Conservation (phyloP, 2,329 filamentous ascomycete genomes). For the Pseudogymnoascus sp. region DNA sequence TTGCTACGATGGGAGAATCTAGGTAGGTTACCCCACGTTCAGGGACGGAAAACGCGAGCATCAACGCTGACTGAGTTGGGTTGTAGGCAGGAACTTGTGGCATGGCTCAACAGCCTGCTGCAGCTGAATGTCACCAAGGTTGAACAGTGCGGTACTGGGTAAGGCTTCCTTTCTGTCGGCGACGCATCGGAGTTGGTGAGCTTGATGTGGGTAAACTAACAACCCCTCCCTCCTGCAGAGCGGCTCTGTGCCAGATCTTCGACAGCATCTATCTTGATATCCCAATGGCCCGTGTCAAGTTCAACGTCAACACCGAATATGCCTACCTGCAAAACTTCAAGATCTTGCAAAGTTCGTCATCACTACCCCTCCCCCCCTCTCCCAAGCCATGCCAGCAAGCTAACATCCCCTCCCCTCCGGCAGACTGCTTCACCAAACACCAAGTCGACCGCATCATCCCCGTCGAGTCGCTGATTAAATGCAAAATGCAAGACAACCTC, state of each 20-base stretch:
- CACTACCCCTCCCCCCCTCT: slow-evolving; percentile 11
- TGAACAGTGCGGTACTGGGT: slow-evolving; percentile 98
- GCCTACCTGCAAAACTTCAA: slow-evolving; percentile 99
- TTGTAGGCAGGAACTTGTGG: slow-evolving; percentile 82
- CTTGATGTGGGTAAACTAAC: slow-evolving; percentile 15
- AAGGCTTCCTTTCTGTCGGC: slow-evolving; percentile 31
- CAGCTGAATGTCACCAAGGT: slow-evolving; percentile 98
- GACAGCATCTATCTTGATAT: slow-evolving; percentile 97
- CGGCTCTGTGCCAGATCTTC: slow-evolving; percentile 92
- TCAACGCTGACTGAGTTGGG: slow-evolving; percentile 1
- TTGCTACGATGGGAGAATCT: slow-evolving; percentile 7
- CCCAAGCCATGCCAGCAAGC: neutral
- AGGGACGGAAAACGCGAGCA: neutral
- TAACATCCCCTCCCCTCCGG: slow-evolving; percentile 14
- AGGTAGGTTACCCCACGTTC: slow-evolving; percentile 8
- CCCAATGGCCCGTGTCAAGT: slow-evolving; percentile 93
- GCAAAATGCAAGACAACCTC: slow-evolving; percentile 99
- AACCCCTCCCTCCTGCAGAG: slow-evolving; percentile 44
- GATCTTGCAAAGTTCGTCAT: slow-evolving; percentile 70
- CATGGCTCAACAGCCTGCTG: slow-evolving; percentile 95
- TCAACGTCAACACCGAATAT: slow-evolving; percentile 96
- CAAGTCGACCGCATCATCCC: slow-evolving; percentile 82
- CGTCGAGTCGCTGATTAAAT: slow-evolving; percentile 84
- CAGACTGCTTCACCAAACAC: slow-evolving; percentile 79
- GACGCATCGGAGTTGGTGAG: neutral